phyloP scores from a whole-genome alignment of 108 stramenopile genomes.

The Fragilariopsis cylindrus region DNA sequence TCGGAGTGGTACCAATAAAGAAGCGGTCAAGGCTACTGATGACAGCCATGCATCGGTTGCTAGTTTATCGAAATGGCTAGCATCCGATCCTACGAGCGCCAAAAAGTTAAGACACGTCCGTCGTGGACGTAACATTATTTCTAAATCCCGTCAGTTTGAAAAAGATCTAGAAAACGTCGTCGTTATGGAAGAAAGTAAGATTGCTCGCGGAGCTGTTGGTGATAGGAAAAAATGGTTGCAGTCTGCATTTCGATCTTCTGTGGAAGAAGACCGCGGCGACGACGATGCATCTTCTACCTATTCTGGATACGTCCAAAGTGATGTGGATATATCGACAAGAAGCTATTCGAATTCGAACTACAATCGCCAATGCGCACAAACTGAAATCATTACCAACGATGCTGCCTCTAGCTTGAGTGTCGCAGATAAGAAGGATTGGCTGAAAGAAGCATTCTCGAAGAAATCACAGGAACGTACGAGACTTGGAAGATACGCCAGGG shows the following conservation, averaged over 20 bases:
- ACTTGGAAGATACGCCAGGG: conserved; percentile 11
- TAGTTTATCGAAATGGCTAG: conserved; percentile 76
- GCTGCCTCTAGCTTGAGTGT: conserved; percentile 49
- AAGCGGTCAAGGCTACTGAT: conserved; percentile 71
- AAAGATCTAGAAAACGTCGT: conserved; percentile 46
- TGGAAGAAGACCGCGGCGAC: conserved; percentile 8
- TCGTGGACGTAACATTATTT: conserved; percentile 63
- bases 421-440: conserved; percentile 69
- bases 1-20: conserved; percentile 12
- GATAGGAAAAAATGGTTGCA: conserved; percentile 39
- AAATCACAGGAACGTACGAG: conserved; percentile 3
- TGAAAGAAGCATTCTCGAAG: conserved; percentile 66
- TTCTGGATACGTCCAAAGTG: conserved; percentile 35
- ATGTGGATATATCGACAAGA: conserved; percentile 7
- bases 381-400: conserved; percentile 31
- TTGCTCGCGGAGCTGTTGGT: conserved; percentile 33
- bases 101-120: conserved; percentile 68
- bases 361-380: conserved; percentile 13
- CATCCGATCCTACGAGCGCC: conserved; percentile 68
- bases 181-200: conserved; percentile 46
- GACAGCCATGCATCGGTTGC: conserved; percentile 74
- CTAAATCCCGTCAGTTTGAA: conserved; percentile 74
- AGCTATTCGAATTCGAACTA: not conserved
- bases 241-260: conserved; percentile 28
- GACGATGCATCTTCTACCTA: conserved; percentile 11